Conservation (phyloP, 208 protist species). For the Leishmania arabica region DNA sequence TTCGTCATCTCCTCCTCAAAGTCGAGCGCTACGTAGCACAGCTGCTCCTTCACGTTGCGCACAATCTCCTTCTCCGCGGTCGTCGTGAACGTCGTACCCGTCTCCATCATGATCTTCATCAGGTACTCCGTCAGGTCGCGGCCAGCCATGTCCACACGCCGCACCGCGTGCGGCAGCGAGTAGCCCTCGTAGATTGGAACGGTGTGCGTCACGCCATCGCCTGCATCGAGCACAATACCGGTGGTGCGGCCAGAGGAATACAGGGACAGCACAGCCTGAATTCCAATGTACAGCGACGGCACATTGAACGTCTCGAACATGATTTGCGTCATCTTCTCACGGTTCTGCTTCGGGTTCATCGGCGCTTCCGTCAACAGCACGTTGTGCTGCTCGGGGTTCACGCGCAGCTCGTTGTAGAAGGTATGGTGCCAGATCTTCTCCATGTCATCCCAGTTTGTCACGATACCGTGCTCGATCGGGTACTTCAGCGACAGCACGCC, state of each 20-base stretch:
- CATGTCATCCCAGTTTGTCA: conserved; percentile 99
- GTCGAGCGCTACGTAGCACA: conserved; percentile 94
- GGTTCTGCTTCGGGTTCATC: conserved; percentile 93
- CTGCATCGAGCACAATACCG: conserved; percentile 94
- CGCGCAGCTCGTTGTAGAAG: conserved; percentile 98
- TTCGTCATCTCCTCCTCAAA: conserved; percentile 97
- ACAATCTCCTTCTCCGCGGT: conserved; percentile 97
- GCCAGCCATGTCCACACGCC: conserved; percentile 91
- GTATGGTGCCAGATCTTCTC: conserved; percentile 99
- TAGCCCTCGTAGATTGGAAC: conserved; percentile 96
- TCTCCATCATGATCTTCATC: conserved; percentile 95
- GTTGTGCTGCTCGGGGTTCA: conserved; percentile 98
- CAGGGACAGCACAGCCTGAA: conserved; percentile 97
- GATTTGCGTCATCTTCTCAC: conserved; percentile 96
- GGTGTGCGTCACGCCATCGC: conserved; percentile 94
- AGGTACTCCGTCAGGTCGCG: conserved; percentile 96
- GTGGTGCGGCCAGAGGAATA: conserved; percentile 92
- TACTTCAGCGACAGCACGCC: conserved; percentile 95
- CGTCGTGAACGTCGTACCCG: conserved; percentile 96
- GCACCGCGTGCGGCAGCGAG: conserved; percentile 84
- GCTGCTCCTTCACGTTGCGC: conserved; percentile 95
- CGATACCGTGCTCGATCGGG: conserved; percentile 96
- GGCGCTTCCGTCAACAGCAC: conserved; percentile 94
- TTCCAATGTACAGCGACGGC: conserved; percentile 92
- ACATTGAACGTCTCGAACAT: conserved; percentile 95